Base-by-base conservation (phyloP, 177 flowering plant genomes). In the Vitis hybrid region DNA sequence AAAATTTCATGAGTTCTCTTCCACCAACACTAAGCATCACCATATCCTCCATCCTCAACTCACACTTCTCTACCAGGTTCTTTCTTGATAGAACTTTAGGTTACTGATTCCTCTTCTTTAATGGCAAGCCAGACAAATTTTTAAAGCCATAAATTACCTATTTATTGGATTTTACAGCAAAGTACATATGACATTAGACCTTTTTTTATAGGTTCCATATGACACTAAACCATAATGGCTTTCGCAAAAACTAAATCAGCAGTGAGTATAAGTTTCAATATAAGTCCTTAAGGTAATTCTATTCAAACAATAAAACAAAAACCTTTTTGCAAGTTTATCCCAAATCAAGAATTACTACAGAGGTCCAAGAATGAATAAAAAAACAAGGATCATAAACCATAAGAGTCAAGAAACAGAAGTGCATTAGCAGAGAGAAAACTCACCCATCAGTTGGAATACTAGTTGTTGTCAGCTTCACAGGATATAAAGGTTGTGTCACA, bases 361-460 rank as follows among this genome's bases (percentile, higher is more conserved):
- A 69, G 10, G 22, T 34, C 3, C 29, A 9, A 50, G 45, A 22
- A 65, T 9, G 22, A 61, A 65, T 10, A 61, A 52, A n/a, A 26
- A 53, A 3, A 34, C 50, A 57, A 16, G 11, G 12, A 59, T 6
- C 51, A 58, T 8, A 20, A 57, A 15, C 31, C 12, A 18, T 31
- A 45, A 34, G 22, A 13, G 2, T 14, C n/a, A n/a, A 19, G n/a
- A 54, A 12, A 1, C 19, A 60, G 58, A 60, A 62, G 16, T 20
- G 53, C 56, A 59, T 50, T 14, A 9, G 3, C 7, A 48, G 26
- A 61, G 50, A 20, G 39, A 63, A 59, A 4, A 80, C 92, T 80
- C 68, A 96, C 99, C 99, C 99, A 77, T 93, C 99, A 67, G 88
- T 57, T 50, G 97, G 87, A 73, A 81, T 60, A 79, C 61, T 88